Base-by-base conservation (phyloP, 768 basidiomycete species). In the Suillus variegatus region DNA sequence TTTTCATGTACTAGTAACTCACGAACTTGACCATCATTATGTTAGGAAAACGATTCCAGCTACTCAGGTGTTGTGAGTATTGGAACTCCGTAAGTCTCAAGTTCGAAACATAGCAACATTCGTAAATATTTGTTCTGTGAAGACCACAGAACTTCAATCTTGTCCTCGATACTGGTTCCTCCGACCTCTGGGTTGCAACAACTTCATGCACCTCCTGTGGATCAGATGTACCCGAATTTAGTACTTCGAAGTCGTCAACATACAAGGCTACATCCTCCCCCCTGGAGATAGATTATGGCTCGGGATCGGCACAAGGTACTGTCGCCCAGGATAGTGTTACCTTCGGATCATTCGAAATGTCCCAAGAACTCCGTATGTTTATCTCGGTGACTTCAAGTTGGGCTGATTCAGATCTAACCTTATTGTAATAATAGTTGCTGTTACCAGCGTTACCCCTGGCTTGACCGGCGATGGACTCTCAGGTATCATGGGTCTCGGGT, bases 131-230 rank as follows among this genome's bases (percentile, higher is more conserved):
- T 60, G 35, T 55, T 36, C 43, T 63, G 47, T 46, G 4, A 35
- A 90, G 88, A 18, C 76, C 88, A 0, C 93, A 95, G 75, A 49
- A 79, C 5, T 90, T 97, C 72, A 82, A 88, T 63, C 82, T 97
- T 64, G 87, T 97, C 63, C 85, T 98, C 43, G 97, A 98, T 76
- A 97, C 97, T 0, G 95, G 95, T 3, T 94, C 91, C 0, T 88
- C 88, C 25, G 97, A 98, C 76, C 80, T 98, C 4, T 99, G 95
- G 96, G 83, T 99, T 7, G 88, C 90, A 1, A 82, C 82, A 20
- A 74, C 77, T 0, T 57, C 71, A 35, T 94, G 86, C 71, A 35
- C 7, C 13, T 68, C 66, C 61, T 92, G 90, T 68, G 64, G 67
- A 14, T 5, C 62, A 0, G 63, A 62, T 22, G 79, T 83, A 0